A percentile compares a stretch with the other conserved stretches of the same genome.
Conservation (phyloP, 2,329 filamentous ascomycete genomes). For the Calonectria pseudoreteaudii region DNA sequence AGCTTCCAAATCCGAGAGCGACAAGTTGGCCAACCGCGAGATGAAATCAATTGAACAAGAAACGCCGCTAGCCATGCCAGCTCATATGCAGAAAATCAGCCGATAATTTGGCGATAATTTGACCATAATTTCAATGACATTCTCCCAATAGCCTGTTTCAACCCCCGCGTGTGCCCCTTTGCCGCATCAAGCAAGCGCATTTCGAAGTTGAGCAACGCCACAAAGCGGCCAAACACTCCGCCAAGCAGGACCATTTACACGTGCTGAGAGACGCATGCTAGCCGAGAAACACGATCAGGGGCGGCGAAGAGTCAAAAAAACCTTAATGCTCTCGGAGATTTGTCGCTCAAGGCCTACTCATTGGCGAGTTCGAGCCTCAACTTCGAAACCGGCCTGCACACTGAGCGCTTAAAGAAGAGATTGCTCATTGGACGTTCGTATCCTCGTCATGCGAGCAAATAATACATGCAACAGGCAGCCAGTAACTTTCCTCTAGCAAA, state of each 20-base stretch:
- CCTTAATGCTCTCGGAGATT: not conserved
- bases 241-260: not conserved
- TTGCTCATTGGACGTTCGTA: not conserved
- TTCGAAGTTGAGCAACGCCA: not conserved
- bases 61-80: not conserved
- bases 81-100: not conserved
- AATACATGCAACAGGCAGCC: not conserved
- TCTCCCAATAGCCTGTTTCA: not conserved
- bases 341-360: not conserved
- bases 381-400: not conserved
- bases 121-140: not conserved
- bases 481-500: not conserved
- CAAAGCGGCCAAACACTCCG: not conserved
- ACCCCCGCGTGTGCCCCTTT: not conserved
- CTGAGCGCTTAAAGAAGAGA: not conserved
- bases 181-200: not conserved
- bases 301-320: not conserved
- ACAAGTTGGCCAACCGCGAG: not conserved
- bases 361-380: not conserved
- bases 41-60: not conserved
- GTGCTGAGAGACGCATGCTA: not conserved
- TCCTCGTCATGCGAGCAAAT: not conserved
- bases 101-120: not conserved
- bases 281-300: not conserved
- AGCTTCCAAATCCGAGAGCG: not conserved